Percentiles rank a stretch among this genome's conserved stretches.
phyloP scores from a whole-genome alignment of 306 rosid genomes.

The Trifolium subterraneum region DNA sequence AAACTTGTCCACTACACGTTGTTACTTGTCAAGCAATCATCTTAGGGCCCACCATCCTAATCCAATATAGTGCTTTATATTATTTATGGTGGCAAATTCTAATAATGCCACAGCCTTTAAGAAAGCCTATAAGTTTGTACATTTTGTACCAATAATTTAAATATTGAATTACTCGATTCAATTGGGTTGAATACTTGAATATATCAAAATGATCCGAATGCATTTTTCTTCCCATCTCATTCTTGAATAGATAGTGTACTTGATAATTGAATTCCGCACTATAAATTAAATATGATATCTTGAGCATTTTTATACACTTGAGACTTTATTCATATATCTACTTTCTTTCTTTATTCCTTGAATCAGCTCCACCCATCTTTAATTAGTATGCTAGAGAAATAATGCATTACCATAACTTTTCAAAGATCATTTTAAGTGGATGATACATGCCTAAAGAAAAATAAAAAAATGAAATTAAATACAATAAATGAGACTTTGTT shows the following conservation, averaged over 20 bases:
- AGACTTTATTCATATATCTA: neutral
- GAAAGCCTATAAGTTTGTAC: neutral
- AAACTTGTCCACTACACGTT: constrained; percentile 3
- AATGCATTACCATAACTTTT: constrained; percentile 23
- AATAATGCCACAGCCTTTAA: neutral
- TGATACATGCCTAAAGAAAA: neutral
- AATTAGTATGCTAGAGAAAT: constrained; percentile 31
- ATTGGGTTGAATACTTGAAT: too few species aligned
- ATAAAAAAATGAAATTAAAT: neutral
- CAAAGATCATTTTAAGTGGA: constrained; percentile 4
- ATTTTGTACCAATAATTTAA: neutral
- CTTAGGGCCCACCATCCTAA: neutral
- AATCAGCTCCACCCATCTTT: constrained; percentile 2
- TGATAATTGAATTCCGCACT: constrained; percentile 1
- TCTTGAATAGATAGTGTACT: neutral
- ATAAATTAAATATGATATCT: constrained; percentile 29
- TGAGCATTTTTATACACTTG: neutral
- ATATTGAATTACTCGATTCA: neutral
- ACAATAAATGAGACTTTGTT: constrained; percentile 29
- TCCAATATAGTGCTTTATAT: neutral
- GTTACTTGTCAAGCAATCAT: neutral
- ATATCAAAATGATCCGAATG: too few species aligned
- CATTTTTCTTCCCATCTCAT: neutral
- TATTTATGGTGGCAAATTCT: too few species aligned
- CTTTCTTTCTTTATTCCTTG: constrained; percentile 14